Evolutionary conservation across 345 rosid species (phyloP), one percentile per base, ranked within the genome.

Genomic region (Acer campestre): DNA sequence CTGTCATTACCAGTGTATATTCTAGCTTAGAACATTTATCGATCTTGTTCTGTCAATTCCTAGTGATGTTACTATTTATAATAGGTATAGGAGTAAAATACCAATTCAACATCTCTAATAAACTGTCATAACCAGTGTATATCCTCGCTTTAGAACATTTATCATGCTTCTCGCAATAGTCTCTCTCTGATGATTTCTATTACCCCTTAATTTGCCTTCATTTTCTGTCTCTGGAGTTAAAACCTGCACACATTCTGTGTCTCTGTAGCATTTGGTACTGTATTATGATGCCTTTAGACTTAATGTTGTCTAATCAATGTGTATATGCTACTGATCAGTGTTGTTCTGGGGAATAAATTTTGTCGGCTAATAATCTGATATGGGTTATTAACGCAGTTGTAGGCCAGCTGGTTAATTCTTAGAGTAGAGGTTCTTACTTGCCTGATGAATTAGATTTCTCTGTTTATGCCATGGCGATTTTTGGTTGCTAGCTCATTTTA

Each of bases 241-340:
- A n/a, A n/a, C 31, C 18, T 20, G 35, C 75, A n/a, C 18, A 20
- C 42, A 13, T 44, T 2, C 40, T 62, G 25, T 46, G 61, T 16
- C 69, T 10, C 7, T 67, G 25, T 22, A 38, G 40, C 72, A 27
- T 38, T 35, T 49, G 64, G 20, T 13, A 35, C 22, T 29, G 31
- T 25, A 42, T 65, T 75, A 12, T 65, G n/a, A 51, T 75, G 20
- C 56, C 49, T 66, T 31, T 75, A 75, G 62, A 65, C 61, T 1
- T 31, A 64, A n/a, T 65, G 48, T 51, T 65, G 51, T 75, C 51
- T 51, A 51, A 63, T 63, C 68, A 61, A 61, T 63, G 77, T 16
- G 68, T 20, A 65, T 49, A 20, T 8, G 71, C 71, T 29, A 64
- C 49, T 64, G 71, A 38, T 38, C 42, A 18, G 12, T 29, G 13